Evolutionary conservation across 768 basidiomycete genomes (phyloP), one percentile per base, ranked within the genome.

Genomic region (Gyrodon lividus): DNA sequence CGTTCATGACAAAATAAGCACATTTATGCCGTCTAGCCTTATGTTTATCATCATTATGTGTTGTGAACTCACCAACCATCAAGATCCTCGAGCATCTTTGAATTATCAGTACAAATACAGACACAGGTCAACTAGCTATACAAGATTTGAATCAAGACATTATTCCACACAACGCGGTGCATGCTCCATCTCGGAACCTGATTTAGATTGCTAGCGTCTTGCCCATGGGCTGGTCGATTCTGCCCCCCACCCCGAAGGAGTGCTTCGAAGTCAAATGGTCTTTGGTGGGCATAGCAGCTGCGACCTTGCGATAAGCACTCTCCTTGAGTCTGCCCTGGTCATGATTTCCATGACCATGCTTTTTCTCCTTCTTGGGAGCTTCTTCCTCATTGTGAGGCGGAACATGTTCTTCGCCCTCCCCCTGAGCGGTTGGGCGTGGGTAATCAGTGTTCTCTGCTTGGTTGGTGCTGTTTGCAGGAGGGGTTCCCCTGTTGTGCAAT

Each of bases 151-250:
- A 5, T 19, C 24, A 38, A 10, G 35, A 31, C 30, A 39, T 43
- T 26, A 7, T 1, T 24, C 9, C 24, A 41, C 5, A 19, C 22
- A 9, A 26, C 17, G n/a, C 22, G 5, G 24, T 40, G 9, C 41
- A 23, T 6, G 37, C 42, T 22, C 34, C 46, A 22, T 20, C 24
- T 44, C 63, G 58, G 20, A 44, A 8, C 13, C 17, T 13, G 19
- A 31, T 57, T 73, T 59, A 75, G 55, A 71, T 43, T 34, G 62
- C 61, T 47, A 76, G 52, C 14, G 45, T 62, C 55, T 72, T 82
- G 24, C 79, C 80, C 43, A 72, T 76, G 38, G 84, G 84, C 60
- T 86, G 84, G 4, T 72, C 74, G 51, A 86, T 84, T 50, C 83
- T 71, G 24, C 76, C 79, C 1, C 62, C 75, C 10, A 62, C 76